A percentile compares a stretch with the other conserved stretches of the same genome.
Evolutionary conservation across 129 eudicot genomes (phyloP).

Genomic region (Dittrichia graveolens): DNA sequence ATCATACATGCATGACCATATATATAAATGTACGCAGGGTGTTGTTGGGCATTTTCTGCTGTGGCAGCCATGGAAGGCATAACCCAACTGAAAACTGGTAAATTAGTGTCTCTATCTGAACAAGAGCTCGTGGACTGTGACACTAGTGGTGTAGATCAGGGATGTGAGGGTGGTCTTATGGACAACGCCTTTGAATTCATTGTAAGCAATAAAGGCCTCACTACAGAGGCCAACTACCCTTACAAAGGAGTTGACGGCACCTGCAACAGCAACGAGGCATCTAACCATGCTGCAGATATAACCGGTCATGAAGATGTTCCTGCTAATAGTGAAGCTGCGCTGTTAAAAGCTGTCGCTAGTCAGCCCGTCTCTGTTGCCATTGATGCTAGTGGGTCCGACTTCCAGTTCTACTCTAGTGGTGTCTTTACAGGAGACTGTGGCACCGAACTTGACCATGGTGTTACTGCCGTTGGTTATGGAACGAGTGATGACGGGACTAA

Average conservation of each 20-base stretch:
- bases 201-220: conserved; percentile 9
- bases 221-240: conserved; percentile 28
- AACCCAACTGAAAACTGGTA: conserved; percentile 23
- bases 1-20: too few relatives aligned
- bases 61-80: conserved; percentile 28
- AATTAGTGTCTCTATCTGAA: conserved; percentile 11
- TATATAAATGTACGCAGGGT: background rate
- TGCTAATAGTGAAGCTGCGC: conserved; percentile 31
- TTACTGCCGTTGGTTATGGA: conserved; percentile 27
- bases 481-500: conserved; percentile 25
- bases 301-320: conserved; percentile 34
- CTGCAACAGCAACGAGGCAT: conserved; percentile 10
- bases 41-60: conserved; percentile 36
- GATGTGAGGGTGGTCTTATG: conserved; percentile 28
- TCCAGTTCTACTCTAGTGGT: conserved; percentile 30
- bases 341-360: conserved; percentile 31
- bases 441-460: conserved; percentile 30
- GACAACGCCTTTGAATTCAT: conserved; percentile 29
- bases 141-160: conserved; percentile 19
- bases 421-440: conserved; percentile 31
- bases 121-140: conserved; percentile 35
- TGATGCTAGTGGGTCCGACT: conserved; percentile 36
- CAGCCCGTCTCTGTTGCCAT: conserved; percentile 34
- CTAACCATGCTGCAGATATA: conserved; percentile 28
- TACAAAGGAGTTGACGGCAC: conserved; percentile 23